Base-by-base conservation (phyloP, 306 rosid species). In the Castanea mollissima region DNA sequence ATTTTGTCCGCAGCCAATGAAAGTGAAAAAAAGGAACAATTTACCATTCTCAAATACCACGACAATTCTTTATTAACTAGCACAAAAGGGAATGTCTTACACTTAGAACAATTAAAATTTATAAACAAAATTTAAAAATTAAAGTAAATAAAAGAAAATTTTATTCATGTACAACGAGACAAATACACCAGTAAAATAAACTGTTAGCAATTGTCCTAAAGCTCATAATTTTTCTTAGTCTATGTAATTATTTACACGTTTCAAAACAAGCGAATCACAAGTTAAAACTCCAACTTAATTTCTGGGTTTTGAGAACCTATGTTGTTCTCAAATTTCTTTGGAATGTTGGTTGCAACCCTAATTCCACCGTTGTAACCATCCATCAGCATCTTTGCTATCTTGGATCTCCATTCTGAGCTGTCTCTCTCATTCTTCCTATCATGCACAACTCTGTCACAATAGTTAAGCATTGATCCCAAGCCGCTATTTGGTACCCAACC, bases 401-500 rank as follows among this genome's bases (percentile, higher is more conserved):
- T 94, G 2, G 95, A 80, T 75, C 90, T 88, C 97, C 98, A 92
- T 82, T 94, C 97, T 2, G 94, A 85, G 71, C 56, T 56, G 55
- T 91, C 90, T 74, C 55, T 82, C 34, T 86, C 92, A 27, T 71
- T 88, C 74, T 85, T 88, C 57, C 93, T 81, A 79, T 94, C 97
- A 76, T 94, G 98, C 76, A 94, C 89, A 69, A 94, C 98, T 83
- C 98, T 89, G 74, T 85, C 91, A 4, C 88, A 65, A 78, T 89
- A 94, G 85, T 92, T 92, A 62, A 94, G 97, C 97, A 94, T 89
- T 35, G 97, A 87, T 83, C 97, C 97, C 86, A 92, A 82, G 55
- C 98, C 98, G 75, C 85, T 91, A 41, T 91, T 88, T 5, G 92
- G 90, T 62, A 75, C 65, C 97, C 98, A 94, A 75, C 98, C 97